Conservation (phyloP, 148 eudicot genomes). For the Spergularia marina region DNA sequence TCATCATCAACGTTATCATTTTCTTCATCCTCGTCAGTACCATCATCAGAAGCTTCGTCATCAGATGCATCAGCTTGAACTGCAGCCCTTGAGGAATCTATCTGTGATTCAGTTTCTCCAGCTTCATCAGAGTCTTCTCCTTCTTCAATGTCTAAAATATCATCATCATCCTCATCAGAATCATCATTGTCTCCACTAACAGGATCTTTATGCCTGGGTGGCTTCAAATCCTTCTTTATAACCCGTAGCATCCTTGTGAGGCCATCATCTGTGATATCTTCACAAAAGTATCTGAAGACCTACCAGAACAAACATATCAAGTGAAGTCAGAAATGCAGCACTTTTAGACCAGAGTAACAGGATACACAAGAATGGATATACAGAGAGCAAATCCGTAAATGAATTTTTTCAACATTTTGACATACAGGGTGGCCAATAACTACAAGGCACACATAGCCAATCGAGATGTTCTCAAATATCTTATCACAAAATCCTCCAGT, state of each 20-base stretch:
- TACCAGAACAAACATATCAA: conserved; percentile 24
- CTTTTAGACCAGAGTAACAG: background rate
- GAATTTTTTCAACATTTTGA: background rate
- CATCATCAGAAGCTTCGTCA: conserved; percentile 22
- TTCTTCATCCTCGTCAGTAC: conserved; percentile 40
- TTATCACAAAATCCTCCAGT: background rate
- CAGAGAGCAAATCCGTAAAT: background rate
- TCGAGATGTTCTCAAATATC: background rate
- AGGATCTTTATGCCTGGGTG: conserved; percentile 66
- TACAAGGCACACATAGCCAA: background rate
- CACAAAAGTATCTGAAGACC: conserved; percentile 82
- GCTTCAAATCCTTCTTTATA: conserved; percentile 91
- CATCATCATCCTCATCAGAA: conserved; percentile 60
- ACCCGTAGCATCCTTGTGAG: conserved; percentile 80
- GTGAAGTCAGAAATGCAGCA: background rate
- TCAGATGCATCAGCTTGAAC: conserved; percentile 27
- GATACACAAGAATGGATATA: background rate
- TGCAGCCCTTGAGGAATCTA: conserved; percentile 50
- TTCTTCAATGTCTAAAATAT: conserved; percentile 65
- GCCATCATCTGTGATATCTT: conserved; percentile 72
- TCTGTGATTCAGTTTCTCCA: conserved; percentile 49
- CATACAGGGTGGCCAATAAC: background rate
- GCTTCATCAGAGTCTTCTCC: conserved; percentile 75
- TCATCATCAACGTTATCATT: conserved; percentile 62
- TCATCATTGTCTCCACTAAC: conserved; percentile 55